phyloP scores from a whole-genome alignment of 768 basidiomycete species.

The Lanmaoa pseudosensibilis region DNA sequence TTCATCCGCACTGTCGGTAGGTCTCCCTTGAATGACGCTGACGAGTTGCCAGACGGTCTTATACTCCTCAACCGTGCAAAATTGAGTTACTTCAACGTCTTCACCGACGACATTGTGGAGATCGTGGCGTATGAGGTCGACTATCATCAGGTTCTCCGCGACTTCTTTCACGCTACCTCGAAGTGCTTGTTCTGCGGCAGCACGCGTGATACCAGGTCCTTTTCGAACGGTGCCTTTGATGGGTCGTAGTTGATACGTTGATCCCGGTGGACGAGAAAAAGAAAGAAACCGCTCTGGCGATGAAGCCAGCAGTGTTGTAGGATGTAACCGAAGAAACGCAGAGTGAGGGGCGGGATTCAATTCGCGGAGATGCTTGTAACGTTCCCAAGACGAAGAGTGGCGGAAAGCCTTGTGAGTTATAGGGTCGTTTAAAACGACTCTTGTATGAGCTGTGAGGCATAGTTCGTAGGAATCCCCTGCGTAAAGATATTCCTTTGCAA shows the following conservation, averaged over 20 bases:
- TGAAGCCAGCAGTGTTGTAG: slow-evolving; percentile 77
- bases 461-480: slow-evolving; percentile 93
- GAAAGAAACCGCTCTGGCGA: slow-evolving; percentile 93
- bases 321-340: slow-evolving; percentile 74
- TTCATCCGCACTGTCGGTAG: slow-evolving; percentile 37
- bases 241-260: slow-evolving; percentile 80
- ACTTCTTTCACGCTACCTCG: slow-evolving; percentile 81
- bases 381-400: slow-evolving; percentile 57
- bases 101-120: slow-evolving; percentile 82
- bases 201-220: slow-evolving; percentile 59
- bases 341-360: slow-evolving; percentile 90
- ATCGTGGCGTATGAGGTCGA: slow-evolving; percentile 93
- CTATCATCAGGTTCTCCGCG: slow-evolving; percentile 98
- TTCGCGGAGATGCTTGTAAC: slow-evolving; percentile 68
- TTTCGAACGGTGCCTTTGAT: slow-evolving; percentile 92
- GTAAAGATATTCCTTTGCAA: slow-evolving; percentile 71
- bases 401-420: slow-evolving; percentile 12
- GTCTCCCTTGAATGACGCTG: slow-evolving; percentile 82
- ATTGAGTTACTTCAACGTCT: slow-evolving; percentile 77
- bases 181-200: slow-evolving; percentile 62
- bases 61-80: slow-evolving; percentile 89
- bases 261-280: slow-evolving; percentile 62
- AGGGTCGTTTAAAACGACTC: slow-evolving; percentile 47
- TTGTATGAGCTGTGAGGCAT: slow-evolving; percentile 79
- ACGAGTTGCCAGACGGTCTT: slow-evolving; percentile 95